phyloP scores from a whole-genome alignment of 31 red algal species.

The Porphyra umbilicalis region DNA sequence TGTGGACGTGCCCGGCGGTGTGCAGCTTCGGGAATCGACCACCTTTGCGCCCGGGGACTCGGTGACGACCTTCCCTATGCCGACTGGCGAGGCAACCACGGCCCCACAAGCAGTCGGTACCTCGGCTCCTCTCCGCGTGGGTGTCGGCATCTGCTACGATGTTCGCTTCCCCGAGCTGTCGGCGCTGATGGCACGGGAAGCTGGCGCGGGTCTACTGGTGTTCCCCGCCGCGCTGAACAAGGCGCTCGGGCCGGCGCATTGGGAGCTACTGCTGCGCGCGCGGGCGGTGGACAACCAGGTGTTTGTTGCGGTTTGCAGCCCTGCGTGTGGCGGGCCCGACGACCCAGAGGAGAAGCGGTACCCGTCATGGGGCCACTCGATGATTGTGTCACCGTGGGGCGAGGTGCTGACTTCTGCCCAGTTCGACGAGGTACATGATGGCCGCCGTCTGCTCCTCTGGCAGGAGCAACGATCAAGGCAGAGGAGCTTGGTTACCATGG shows the following conservation, averaged over 20 bases:
- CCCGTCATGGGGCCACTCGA: slow-evolving; percentile 83
- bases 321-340: slow-evolving; percentile 13
- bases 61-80: slow-evolving; percentile 58
- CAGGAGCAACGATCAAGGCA: too few relatives aligned
- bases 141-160: slow-evolving; percentile 98
- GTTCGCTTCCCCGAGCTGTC: slow-evolving; percentile 88
- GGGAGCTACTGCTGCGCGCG: slow-evolving; percentile 83
- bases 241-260: slow-evolving; percentile 90
- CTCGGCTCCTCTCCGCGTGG: slow-evolving; percentile 19
- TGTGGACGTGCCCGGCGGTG: slow-evolving; percentile 81
- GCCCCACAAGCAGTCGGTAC: background rate
- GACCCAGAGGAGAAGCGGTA: slow-evolving; percentile 23
- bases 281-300: slow-evolving; percentile 96
- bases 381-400: slow-evolving; percentile 87
- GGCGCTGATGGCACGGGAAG: slow-evolving; percentile 33
- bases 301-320: slow-evolving; percentile 70
- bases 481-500: too few relatives aligned
- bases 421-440: slow-evolving; percentile 3
- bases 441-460: too few relatives aligned
- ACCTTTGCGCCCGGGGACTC: slow-evolving; percentile 48
- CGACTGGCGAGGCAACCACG: background rate
- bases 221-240: slow-evolving; percentile 94
- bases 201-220: slow-evolving; percentile 43
- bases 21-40: slow-evolving; percentile 84
- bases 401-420: slow-evolving; percentile 31